Conservation (phyloP, 1,284 basidiomycete genomes). For the Testicularia cyperi region DNA sequence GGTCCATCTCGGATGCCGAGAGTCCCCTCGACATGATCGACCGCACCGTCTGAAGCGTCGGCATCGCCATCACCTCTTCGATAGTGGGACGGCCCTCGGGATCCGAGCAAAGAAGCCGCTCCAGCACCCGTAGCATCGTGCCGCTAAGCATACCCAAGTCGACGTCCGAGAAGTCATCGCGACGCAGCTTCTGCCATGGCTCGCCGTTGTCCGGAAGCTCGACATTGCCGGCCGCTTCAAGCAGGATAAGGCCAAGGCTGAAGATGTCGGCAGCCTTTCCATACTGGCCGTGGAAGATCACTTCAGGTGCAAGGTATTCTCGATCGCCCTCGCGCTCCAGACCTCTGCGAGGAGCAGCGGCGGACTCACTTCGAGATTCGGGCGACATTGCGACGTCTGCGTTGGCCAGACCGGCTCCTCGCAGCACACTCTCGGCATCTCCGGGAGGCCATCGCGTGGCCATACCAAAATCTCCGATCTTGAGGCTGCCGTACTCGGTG, state of each 20-base stretch:
- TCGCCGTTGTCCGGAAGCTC: constrained; percentile 94
- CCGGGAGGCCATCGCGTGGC: constrained; percentile 56
- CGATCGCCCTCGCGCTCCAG: constrained; percentile 89
- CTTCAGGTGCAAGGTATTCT: constrained; percentile 96
- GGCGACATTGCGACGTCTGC: constrained; percentile 15
- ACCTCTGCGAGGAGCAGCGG: no score
- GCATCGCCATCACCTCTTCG: constrained; percentile 39
- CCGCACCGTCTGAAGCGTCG: constrained; percentile 42
- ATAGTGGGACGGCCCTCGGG: constrained; percentile 43
- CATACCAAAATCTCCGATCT: constrained; percentile 95
- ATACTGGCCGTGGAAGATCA: constrained; percentile 79
- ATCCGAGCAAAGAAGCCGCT: constrained; percentile 37
- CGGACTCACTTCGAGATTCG: no score
- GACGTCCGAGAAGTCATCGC: constrained; percentile 87
- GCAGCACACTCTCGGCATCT: constrained; percentile 44
- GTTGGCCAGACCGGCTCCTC: constrained; percentile 33
- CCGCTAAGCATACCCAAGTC: constrained; percentile 68
- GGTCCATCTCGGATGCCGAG: constrained; percentile 49
- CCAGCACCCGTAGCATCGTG: constrained; percentile 49
- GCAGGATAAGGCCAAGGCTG: constrained; percentile 90
- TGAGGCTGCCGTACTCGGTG: constrained; percentile 83
- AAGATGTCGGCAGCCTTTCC: constrained; percentile 94
- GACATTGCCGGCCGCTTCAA: constrained; percentile 93
- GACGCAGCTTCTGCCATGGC: constrained; percentile 88
- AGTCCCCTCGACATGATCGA: constrained; percentile 46